Conservation (phyloP, 1,139 yeast genomes). For the Saccharomyces hybrid region DNA sequence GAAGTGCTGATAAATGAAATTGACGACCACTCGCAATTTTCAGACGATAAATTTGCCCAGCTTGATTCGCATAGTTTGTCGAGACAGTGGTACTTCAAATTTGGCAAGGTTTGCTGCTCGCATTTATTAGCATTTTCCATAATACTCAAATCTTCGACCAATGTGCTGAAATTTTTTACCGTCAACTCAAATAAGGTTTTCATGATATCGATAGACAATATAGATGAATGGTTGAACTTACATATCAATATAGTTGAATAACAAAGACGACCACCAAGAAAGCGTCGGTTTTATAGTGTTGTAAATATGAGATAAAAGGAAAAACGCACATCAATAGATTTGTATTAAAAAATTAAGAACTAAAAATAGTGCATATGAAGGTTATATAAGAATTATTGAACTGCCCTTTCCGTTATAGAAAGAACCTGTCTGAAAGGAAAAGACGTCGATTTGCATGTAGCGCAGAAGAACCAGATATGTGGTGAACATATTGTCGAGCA, state of each 20-base stretch:
- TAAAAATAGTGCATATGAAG: background rate
- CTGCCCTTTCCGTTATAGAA: background rate
- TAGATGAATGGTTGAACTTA: conserved; percentile 32
- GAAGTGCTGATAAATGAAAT: conserved; percentile 12
- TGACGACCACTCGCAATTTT: conserved; percentile 18
- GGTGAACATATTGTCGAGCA: background rate
- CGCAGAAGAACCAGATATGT: background rate
- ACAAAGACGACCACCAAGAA: background rate
- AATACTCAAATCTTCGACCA: conserved; percentile 20
- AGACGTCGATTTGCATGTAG: background rate
- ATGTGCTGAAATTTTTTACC: conserved; percentile 20
- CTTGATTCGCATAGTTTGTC: conserved; percentile 24
- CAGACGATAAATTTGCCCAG: conserved; percentile 24
- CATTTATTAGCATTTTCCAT: conserved; percentile 31
- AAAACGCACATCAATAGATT: background rate
- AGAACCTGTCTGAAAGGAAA: background rate
- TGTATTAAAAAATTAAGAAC: background rate
- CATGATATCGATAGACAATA: conserved; percentile 20
- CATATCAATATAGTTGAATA: conserved; percentile 28
- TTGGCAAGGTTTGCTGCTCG: conserved; percentile 25
- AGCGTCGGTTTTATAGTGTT: too few species aligned
- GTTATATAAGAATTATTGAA: background rate
- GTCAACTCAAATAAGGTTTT: conserved; percentile 16
- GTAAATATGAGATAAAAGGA: background rate
- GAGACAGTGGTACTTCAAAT: conserved; percentile 20